Percentiles rank a stretch among this genome's conserved stretches.
Evolutionary conservation across 805 yeast genomes (phyloP).

Genomic region (Saccharomyces paradoxus): DNA sequence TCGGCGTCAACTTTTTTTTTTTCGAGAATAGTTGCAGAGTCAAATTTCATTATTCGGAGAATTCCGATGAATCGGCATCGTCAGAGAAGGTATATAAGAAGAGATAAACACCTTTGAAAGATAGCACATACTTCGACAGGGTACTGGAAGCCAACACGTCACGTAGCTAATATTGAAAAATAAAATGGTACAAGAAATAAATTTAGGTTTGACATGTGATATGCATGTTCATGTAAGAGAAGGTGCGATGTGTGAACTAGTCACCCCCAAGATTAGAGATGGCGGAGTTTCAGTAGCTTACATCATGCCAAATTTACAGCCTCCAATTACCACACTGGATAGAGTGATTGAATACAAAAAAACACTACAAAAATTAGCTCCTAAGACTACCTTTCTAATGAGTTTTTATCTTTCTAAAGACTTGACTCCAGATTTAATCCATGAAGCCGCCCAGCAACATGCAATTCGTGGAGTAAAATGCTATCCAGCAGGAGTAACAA

Average conservation of each 20-base stretch:
- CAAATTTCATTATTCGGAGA: neutral
- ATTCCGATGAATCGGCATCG: neutral
- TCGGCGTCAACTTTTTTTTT: neutral
- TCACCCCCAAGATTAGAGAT: constrained; percentile 79
- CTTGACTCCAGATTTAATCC: constrained; percentile 78
- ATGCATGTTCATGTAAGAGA: constrained; percentile 95
- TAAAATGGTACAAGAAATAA: constrained; percentile 5
- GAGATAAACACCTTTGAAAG: neutral
- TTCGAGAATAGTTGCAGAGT: neutral
- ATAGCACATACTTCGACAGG: neutral
- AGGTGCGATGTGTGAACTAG: constrained; percentile 84
- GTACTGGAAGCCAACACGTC: neutral
- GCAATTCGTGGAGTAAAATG: constrained; percentile 85
- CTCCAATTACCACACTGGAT: constrained; percentile 78
- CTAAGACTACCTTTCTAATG: constrained; percentile 84
- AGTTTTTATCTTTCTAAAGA: constrained; percentile 73
- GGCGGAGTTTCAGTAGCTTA: constrained; percentile 92
- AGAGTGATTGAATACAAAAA: constrained; percentile 63
- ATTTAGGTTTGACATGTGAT: constrained; percentile 73
- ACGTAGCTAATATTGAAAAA: neutral
- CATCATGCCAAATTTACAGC: constrained; percentile 92
- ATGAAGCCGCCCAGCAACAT: constrained; percentile 61
- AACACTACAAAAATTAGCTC: constrained; percentile 55
- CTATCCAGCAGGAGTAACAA: constrained; percentile 99
- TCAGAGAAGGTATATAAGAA: neutral